A percentile compares a stretch with the other conserved stretches of the same genome.
These are phyloP conservation scores for Nasturtium officinale DNA, from an alignment of 345 rosid species.

Conservation along the genomic window DNA sequence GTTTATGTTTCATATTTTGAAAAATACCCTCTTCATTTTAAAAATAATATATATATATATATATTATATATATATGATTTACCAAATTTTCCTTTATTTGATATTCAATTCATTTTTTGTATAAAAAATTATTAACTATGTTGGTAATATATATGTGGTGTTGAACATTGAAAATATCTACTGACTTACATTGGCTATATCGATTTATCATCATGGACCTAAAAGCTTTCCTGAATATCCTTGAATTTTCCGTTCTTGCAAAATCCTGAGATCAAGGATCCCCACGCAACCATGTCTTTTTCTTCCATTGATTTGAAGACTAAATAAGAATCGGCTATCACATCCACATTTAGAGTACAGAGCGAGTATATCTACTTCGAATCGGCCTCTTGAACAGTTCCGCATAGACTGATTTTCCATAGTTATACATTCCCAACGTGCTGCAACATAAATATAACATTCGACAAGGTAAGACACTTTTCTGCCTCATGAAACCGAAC, in stretches of 20 bases:
- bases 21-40: too few species aligned
- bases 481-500: constrained; percentile 53
- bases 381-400: constrained; percentile 60
- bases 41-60: too few species aligned
- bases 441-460: constrained; percentile 59
- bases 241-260: constrained; percentile 58
- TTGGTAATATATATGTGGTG: too few species aligned
- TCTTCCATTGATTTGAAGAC: constrained; percentile 54
- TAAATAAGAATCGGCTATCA: constrained; percentile 49
- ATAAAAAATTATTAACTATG: too few species aligned
- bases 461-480: constrained; percentile 48
- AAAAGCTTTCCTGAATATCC: constrained; percentile 57
- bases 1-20: too few species aligned
- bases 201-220: constrained; percentile 56
- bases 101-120: too few species aligned
- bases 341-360: constrained; percentile 61
- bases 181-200: too few species aligned
- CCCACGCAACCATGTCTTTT: constrained; percentile 71
- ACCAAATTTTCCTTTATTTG: too few species aligned
- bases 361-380: constrained; percentile 47
- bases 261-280: constrained; percentile 73
- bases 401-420: constrained; percentile 69
- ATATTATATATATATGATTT: too few species aligned
- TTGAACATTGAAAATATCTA: too few species aligned
- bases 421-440: constrained; percentile 45